These are phyloP conservation scores for Azolla pinnata DNA, from an alignment of 75 land plant genomes.

Conservation along the genomic window DNA sequence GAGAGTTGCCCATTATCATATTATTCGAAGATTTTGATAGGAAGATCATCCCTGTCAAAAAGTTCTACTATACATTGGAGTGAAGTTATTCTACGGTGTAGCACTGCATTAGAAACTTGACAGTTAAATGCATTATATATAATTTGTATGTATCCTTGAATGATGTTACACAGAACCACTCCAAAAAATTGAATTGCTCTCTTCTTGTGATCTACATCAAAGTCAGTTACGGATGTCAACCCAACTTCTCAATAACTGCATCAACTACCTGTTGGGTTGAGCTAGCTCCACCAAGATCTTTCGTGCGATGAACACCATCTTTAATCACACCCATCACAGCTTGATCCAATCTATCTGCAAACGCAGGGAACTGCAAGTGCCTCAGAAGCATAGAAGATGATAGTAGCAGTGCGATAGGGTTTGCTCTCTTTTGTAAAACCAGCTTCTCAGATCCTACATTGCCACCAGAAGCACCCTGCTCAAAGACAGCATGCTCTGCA, in stretches of 20 bases:
- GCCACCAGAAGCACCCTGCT: conserved; percentile 92
- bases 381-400: conserved; percentile 93
- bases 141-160: too few species aligned
- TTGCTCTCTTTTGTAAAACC: conserved; percentile 54
- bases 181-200: too few species aligned
- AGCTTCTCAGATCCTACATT: conserved; percentile 59
- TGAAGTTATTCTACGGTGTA: too few species aligned
- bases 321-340: conserved; percentile 63
- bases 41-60: too few species aligned
- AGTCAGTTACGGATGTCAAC: too few species aligned
- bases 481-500: conserved; percentile 75
- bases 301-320: conserved; percentile 67
- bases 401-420: conserved; percentile 77
- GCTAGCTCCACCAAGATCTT: conserved; percentile 72
- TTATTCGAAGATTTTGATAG: too few species aligned
- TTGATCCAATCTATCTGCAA: conserved; percentile 74
- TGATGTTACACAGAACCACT: too few species aligned
- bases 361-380: conserved; percentile 66
- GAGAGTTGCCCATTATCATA: too few species aligned
- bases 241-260: conserved; percentile 62
- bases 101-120: too few species aligned
- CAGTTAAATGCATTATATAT: too few species aligned
- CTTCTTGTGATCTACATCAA: too few species aligned
- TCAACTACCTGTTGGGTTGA: conserved; percentile 73
- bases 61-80: too few species aligned